These are phyloP conservation scores for Ambrosia trifida DNA, from an alignment of 129 eudicot genomes.

Conservation along the genomic window DNA sequence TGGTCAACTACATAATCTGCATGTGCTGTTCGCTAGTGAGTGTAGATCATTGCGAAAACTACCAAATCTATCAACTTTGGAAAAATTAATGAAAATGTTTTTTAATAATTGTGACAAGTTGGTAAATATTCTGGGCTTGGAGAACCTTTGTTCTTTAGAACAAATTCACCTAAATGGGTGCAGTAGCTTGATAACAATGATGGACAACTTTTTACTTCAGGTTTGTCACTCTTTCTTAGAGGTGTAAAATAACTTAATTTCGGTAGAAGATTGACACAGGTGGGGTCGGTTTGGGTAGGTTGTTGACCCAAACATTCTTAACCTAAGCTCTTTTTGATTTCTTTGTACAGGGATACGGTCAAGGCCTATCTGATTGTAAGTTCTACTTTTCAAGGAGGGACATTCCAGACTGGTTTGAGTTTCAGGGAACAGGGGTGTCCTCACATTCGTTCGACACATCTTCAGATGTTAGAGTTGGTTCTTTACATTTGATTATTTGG, in stretches of 20 bases:
- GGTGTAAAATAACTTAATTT: neutral
- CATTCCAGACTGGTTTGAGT: constrained; percentile 17
- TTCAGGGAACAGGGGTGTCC: constrained; percentile 12
- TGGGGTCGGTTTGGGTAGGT: neutral
- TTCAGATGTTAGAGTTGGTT: constrained; percentile 10
- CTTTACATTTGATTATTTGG: constrained; percentile 19
- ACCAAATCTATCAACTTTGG: constrained; percentile 15
- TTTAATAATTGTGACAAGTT: constrained; percentile 6
- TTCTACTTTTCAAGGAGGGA: constrained; percentile 15
- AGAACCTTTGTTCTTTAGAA: constrained; percentile 16
- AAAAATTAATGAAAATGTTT: neutral
- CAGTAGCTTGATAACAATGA: constrained; percentile 10
- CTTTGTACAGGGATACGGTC: neutral
- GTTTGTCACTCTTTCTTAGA: neutral
- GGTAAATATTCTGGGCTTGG: constrained; percentile 18
- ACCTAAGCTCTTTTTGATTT: neutral
- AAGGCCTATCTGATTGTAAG: constrained; percentile 9
- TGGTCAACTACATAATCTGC: constrained; percentile 20
- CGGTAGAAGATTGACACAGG: neutral
- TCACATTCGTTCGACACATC: constrained; percentile 1
- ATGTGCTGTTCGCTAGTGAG: neutral
- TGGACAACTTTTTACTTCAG: neutral
- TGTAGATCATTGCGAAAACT: constrained; percentile 19
- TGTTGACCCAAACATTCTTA: neutral
- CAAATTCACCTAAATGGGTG: neutral